These are phyloP conservation scores for Aspergillus neotritici DNA, from an alignment of 2,329 filamentous ascomycete genomes.

Conservation along the genomic window DNA sequence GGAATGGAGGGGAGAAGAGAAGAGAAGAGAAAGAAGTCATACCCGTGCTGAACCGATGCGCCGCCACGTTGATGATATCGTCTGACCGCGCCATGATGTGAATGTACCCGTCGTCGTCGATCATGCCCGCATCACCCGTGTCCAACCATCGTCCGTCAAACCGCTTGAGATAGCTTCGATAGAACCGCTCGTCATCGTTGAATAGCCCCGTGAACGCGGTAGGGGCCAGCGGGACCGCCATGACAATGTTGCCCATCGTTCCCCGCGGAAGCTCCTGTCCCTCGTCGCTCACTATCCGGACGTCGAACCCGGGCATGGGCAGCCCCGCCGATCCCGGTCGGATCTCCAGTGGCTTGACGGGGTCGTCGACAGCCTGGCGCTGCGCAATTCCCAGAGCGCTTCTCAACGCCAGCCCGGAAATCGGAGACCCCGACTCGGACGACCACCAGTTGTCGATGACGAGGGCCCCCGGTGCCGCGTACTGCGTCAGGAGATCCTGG, in stretches of 20 bases:
- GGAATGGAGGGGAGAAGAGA: background rate
- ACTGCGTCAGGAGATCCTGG: conserved; percentile 62
- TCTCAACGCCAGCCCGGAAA: conserved; percentile 59
- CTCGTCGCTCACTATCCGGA: conserved; percentile 74
- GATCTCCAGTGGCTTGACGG: conserved; percentile 52
- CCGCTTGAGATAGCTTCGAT: conserved; percentile 73
- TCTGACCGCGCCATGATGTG: conserved; percentile 63
- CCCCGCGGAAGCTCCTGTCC: conserved; percentile 66
- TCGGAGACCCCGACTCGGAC: conserved; percentile 64
- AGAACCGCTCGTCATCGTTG: conserved; percentile 80
- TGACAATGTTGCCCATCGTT: conserved; percentile 85
- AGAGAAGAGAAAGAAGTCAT: conserved; percentile 25
- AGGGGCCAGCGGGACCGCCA: conserved; percentile 74
- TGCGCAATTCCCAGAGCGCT: conserved; percentile 53
- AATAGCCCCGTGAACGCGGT: conserved; percentile 82
- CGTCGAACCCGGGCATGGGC: conserved; percentile 85
- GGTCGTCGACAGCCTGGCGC: conserved; percentile 17
- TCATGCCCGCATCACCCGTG: conserved; percentile 82
- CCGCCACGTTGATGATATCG: conserved; percentile 94
- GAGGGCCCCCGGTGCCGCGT: conserved; percentile 58
- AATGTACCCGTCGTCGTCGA: conserved; percentile 66
- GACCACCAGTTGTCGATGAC: conserved; percentile 73
- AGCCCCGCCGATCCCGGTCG: conserved; percentile 86
- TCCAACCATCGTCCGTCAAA: conserved; percentile 82
- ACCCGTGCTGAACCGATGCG: conserved; percentile 85